Percentiles rank a stretch among this genome's conserved stretches.
Conservation (phyloP, 495 filamentous ascomycete species). For the Penicillium manginii region DNA sequence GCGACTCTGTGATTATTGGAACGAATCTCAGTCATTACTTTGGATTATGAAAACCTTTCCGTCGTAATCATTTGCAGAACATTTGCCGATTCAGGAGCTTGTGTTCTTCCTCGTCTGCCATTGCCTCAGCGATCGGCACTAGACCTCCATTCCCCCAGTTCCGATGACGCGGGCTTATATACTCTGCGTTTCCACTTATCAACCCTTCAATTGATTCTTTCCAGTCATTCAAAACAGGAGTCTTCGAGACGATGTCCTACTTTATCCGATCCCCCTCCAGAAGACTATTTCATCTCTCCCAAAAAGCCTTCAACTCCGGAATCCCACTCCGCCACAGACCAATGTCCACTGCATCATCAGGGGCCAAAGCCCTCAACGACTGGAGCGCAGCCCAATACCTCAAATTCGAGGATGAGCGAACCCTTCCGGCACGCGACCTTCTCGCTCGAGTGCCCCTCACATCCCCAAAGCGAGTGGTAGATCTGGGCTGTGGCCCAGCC, state of each 20-base stretch:
- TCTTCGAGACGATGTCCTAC: constrained; percentile 12
- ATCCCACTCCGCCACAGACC: constrained; percentile 6
- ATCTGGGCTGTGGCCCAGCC: constrained; percentile 60
- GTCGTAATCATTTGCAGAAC: too few species aligned
- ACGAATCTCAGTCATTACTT: neutral
- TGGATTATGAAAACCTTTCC: too few species aligned
- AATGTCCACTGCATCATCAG: constrained; percentile 25
- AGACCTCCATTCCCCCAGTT: neutral
- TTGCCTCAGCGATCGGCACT: neutral
- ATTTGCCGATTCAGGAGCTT: neutral
- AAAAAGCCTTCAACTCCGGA: constrained; percentile 11
- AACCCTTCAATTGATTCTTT: neutral
- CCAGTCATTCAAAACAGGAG: neutral
- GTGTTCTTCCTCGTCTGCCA: neutral
- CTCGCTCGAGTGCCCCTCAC: constrained; percentile 39
- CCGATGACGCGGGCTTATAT: neutral
- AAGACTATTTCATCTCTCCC: constrained; percentile 13
- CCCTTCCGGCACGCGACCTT: constrained; percentile 49
- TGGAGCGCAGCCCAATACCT: constrained; percentile 55
- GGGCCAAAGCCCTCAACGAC: constrained; percentile 28
- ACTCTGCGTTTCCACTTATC: neutral
- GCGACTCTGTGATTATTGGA: neutral
- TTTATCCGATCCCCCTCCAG: constrained; percentile 2
- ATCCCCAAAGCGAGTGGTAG: constrained; percentile 46
- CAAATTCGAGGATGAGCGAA: constrained; percentile 52